phyloP scores from a whole-genome alignment of 225 moss, liverwort and hornwort genomes.

The Sphagnum contortum region DNA sequence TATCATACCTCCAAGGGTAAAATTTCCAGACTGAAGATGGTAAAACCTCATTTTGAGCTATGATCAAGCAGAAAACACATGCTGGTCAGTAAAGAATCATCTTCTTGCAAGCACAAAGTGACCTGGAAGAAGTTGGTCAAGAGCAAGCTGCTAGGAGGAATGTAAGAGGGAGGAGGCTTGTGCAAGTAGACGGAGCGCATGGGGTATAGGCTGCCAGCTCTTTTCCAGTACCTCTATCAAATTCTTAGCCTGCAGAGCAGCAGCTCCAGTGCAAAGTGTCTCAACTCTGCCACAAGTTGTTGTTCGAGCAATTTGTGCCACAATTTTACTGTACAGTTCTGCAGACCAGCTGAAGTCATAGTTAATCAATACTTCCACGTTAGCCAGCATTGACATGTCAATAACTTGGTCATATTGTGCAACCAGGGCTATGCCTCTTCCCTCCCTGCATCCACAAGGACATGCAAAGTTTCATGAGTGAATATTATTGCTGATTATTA shows the following conservation, averaged over 20 bases:
- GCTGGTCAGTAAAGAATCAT: no score
- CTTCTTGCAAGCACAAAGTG: no score
- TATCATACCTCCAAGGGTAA: no score
- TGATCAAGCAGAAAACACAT: no score
- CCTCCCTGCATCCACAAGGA: constrained; percentile 28
- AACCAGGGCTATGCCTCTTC: constrained; percentile 12
- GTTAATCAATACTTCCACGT: constrained; percentile 37
- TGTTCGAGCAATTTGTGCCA: constrained; percentile 61
- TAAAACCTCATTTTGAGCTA: no score
- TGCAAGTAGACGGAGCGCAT: constrained; percentile 62
- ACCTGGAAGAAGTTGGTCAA: no score
- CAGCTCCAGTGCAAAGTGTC: constrained; percentile 76
- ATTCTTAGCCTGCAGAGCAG: constrained; percentile 51
- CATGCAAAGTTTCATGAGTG: neutral
- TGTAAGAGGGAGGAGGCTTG: constrained; percentile 49
- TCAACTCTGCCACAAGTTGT: constrained; percentile 53
- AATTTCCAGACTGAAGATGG: no score
- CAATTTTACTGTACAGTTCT: constrained; percentile 26
- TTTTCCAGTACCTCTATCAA: constrained; percentile 37
- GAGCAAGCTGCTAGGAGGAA: no score
- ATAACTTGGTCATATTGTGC: constrained; percentile 13
- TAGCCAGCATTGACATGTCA: constrained; percentile 3
- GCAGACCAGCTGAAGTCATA: constrained; percentile 58
- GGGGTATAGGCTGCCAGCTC: constrained; percentile 65
- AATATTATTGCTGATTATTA: no score